Base-by-base conservation (phyloP, 768 basidiomycete species). In the Suillus tomentosus region DNA sequence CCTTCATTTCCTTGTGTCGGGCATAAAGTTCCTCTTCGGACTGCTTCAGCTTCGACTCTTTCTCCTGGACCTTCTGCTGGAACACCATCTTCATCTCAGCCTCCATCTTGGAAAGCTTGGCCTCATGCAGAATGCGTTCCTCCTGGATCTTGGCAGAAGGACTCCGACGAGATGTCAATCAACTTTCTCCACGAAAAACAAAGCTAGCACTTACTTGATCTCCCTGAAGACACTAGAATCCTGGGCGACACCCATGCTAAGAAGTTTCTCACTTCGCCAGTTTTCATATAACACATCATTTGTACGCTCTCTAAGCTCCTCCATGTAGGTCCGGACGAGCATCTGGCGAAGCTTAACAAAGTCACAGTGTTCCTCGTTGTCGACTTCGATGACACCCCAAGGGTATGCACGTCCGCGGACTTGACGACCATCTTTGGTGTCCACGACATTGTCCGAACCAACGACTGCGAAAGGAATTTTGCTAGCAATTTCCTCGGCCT, bases 71-170 rank as follows among this genome's bases (percentile, higher is more conserved):
- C 79, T 99, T 99, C 80, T 99, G 97, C 76, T 96, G 95, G 95
- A 99, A 99, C 71, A 99, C 97, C 94, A 96, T 95, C 88, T 98
- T 99, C 97, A 99, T 99, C 84, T 99, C 97, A 62, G 95, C 92
- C 81, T 99, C 97, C 91, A 98, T 98, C 88, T 99, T 99, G 62
- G 94, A 87, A 62, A 99, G 87, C 78, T 99, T 99, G 69, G 93
- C 92, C 80, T 99, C 96, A 79, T 99, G 96, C 73, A 98, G 78
- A 60, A 94, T 83, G 63, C 97, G 92, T 75, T 99, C 97, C 75
- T 99, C 97, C 68, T 96, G 95, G 81, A 94, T 86, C 78, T 95
- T 91, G 64, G 92, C 93, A 57, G 96, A 96, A 66, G 97, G 97
- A 79, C 96, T 99, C 70, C 2, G 61, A 54, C 56, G 63, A 64